A percentile compares a stretch with the other conserved stretches of the same genome.
Evolutionary conservation across 768 basidiomycete genomes (phyloP).

Genomic region (Russula olivacea): DNA sequence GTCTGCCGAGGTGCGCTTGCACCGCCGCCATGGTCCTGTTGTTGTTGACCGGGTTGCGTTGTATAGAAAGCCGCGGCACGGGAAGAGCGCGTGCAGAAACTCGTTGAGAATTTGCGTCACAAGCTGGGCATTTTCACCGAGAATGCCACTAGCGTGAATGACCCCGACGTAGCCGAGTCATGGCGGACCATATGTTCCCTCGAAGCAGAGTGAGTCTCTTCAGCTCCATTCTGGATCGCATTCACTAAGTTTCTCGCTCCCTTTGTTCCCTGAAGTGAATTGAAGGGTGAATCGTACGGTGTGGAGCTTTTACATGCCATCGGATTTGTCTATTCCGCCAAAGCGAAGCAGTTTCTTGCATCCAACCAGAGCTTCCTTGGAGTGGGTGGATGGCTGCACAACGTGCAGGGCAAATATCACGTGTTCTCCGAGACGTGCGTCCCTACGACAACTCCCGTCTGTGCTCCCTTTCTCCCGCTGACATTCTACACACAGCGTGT

Average conservation of each 20-base stretch:
- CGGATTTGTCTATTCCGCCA: conserved; percentile 78
- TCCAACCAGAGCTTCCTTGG: conserved; percentile 65
- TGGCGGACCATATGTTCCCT: conserved; percentile 74
- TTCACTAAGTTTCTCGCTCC: neutral
- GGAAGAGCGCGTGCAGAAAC: conserved; percentile 65
- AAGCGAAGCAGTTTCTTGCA: conserved; percentile 78
- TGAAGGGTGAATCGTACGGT: conserved; percentile 83
- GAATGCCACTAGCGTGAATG: conserved; percentile 63
- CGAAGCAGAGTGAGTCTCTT: conserved; percentile 68
- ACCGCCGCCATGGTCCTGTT: conserved; percentile 4
- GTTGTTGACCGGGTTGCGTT: conserved; percentile 19
- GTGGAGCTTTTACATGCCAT: conserved; percentile 80
- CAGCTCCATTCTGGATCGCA: neutral
- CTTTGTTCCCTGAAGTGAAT: conserved; percentile 44
- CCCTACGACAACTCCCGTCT: neutral
- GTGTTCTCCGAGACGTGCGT: conserved; percentile 89
- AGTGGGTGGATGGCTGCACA: conserved; percentile 90
- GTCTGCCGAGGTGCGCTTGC: conserved; percentile 55
- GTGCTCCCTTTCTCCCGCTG: conserved; percentile 6
- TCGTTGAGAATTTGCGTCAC: conserved; percentile 71
- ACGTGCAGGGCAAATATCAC: conserved; percentile 88
- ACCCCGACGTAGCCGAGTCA: conserved; percentile 61
- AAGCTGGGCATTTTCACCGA: conserved; percentile 88
- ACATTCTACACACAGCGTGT: conserved; percentile 51
- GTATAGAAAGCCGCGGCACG: conserved; percentile 73